Conservation (phyloP, 352 stramenopile species). For the Phytophthora cactorum region DNA sequence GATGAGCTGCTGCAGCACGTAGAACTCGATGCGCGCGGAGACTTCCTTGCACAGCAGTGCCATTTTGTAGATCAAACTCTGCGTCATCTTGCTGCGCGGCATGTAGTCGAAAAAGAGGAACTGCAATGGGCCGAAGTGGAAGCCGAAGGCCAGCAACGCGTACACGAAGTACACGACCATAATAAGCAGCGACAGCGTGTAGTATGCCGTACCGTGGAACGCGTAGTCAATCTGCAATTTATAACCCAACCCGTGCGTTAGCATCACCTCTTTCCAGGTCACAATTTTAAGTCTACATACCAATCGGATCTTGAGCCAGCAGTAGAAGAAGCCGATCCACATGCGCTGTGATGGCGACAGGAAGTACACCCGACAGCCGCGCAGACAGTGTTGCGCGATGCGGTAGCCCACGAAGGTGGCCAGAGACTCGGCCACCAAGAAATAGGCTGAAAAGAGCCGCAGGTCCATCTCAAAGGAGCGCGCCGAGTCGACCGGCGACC, state of each 20-base stretch:
- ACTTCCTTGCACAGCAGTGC: constrained; percentile 45
- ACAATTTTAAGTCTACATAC: constrained; percentile 35
- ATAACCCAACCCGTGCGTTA: constrained; percentile 8
- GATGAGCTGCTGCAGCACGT: constrained; percentile 61
- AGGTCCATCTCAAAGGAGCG: constrained; percentile 59
- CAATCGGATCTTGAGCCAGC: constrained; percentile 77
- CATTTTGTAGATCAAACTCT: constrained; percentile 52
- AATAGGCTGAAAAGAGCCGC: constrained; percentile 82
- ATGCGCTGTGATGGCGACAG: constrained; percentile 66
- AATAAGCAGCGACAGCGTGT: constrained; percentile 61
- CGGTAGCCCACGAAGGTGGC: constrained; percentile 82
- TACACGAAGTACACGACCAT: constrained; percentile 77
- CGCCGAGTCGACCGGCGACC: constrained; percentile 49
- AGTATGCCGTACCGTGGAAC: constrained; percentile 79
- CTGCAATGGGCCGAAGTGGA: constrained; percentile 79
- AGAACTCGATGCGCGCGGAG: constrained; percentile 54
- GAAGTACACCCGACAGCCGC: constrained; percentile 67
- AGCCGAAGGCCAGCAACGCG: constrained; percentile 71
- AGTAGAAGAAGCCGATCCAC: constrained; percentile 78
- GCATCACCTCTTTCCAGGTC: constrained; percentile 3
- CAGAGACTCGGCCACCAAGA: constrained; percentile 75
- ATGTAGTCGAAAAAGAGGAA: constrained; percentile 84
- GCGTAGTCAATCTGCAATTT: constrained; percentile 72
- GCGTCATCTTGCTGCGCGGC: constrained; percentile 58
- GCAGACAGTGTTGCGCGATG: constrained; percentile 82